phyloP scores from a whole-genome alignment of 202 grass and related monocot genomes.

The Bolboschoenoplectus hybrid region DNA sequence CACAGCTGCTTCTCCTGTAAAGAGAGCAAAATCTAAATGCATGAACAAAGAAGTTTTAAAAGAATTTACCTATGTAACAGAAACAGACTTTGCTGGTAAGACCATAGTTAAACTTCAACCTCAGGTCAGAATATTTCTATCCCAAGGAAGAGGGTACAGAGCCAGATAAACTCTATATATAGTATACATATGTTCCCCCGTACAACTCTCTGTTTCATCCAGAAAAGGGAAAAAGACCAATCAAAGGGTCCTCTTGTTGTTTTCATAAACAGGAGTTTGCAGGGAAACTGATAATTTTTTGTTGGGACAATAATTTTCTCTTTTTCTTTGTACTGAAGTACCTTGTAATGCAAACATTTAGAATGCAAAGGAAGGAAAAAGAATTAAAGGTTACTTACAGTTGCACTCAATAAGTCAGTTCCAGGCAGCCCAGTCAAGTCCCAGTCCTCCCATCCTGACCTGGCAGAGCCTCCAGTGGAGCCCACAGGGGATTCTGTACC shows the following conservation, averaged over 20 bases:
- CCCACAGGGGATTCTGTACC: not conserved
- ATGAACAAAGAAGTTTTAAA: not conserved
- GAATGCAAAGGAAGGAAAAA: not conserved
- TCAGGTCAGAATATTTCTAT: not conserved
- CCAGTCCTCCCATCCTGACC: constrained; percentile 79
- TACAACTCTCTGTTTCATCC: not conserved
- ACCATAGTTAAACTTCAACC: not conserved
- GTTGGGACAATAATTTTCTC: not conserved
- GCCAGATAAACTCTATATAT: not conserved
- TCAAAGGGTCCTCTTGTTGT: not conserved
- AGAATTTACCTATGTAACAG: not conserved
- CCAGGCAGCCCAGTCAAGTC: constrained; percentile 89
- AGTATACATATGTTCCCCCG: not conserved
- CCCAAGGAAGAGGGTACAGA: not conserved
- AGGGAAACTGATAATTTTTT: not conserved
- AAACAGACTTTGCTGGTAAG: constrained; percentile 25
- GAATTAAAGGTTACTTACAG: constrained; percentile 51
- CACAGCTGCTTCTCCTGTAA: constrained; percentile 84
- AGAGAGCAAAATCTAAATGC: not conserved
- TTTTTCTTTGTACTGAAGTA: not conserved
- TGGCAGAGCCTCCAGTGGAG: constrained; percentile 29
- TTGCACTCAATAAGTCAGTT: constrained; percentile 72
- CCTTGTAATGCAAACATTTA: not conserved
- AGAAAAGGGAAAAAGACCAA: not conserved
- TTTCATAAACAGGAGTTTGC: not conserved